A percentile compares a stretch with the other conserved stretches of the same genome.
phyloP scores from a whole-genome alignment of 495 filamentous ascomycete genomes.

The Aspergillus bridgeri region DNA sequence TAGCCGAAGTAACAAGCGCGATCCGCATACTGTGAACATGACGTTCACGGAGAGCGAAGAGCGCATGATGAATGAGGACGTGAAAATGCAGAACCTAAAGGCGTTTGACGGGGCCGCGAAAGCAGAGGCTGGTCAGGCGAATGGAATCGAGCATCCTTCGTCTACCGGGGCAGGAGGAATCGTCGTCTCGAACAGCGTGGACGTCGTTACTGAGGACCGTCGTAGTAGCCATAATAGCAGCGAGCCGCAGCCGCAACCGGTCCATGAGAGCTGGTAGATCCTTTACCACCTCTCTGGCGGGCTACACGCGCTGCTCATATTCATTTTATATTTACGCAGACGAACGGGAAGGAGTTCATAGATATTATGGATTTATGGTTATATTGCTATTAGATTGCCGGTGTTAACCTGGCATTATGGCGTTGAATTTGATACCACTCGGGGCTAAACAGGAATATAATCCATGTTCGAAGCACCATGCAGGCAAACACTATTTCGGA shows the following conservation, averaged over 20 bases:
- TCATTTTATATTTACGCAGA: background rate
- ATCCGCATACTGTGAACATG: slow-evolving; percentile 44
- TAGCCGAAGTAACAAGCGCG: slow-evolving; percentile 38
- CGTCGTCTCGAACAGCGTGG: slow-evolving; percentile 29
- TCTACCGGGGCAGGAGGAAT: slow-evolving; percentile 12
- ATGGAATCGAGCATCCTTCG: background rate
- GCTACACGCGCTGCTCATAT: background rate
- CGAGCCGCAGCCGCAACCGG: background rate
- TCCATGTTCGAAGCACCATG: background rate
- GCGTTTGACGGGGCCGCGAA: slow-evolving; percentile 3
- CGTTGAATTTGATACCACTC: background rate
- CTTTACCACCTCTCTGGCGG: background rate
- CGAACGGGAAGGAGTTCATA: background rate
- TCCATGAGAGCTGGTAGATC: slow-evolving; percentile 2
- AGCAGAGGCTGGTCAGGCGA: background rate
- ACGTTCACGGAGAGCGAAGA: slow-evolving; percentile 52
- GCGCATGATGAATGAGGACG: slow-evolving; percentile 34
- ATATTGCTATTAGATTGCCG: background rate
- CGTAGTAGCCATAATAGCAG: background rate
- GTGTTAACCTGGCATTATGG: background rate
- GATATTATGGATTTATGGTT: background rate
- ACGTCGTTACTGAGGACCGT: slow-evolving; percentile 19
- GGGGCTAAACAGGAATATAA: background rate
- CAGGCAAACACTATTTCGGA: background rate
- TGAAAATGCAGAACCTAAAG: slow-evolving; percentile 37